These are phyloP conservation scores for Astragalus glycyphyllos DNA, from an alignment of 306 rosid species.

Conservation along the genomic window DNA sequence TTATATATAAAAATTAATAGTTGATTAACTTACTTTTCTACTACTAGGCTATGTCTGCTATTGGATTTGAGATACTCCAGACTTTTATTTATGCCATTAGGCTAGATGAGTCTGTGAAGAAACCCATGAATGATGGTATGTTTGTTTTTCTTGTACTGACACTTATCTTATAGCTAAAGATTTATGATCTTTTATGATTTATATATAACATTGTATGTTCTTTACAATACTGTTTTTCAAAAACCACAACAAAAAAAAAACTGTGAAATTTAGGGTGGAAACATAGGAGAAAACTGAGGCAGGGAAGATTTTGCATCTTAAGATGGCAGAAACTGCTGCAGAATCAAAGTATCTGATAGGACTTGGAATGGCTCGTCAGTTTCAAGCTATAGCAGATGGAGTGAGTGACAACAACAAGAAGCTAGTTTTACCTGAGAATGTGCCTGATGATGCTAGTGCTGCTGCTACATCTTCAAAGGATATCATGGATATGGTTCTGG, in stretches of 20 bases:
- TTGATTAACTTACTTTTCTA: conserved; percentile 1
- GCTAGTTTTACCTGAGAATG: too few relatives aligned
- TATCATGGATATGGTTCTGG: too few relatives aligned
- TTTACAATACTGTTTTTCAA: background rate
- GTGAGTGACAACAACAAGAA: too few relatives aligned
- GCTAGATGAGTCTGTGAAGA: conserved; percentile 76
- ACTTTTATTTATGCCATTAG: conserved; percentile 79
- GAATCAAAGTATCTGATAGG: conserved; percentile 85
- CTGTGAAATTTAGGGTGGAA: too few relatives aligned
- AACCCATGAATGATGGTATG: conserved; percentile 89
- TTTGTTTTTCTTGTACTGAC: background rate
- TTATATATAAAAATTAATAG: too few relatives aligned
- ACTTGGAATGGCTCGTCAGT: conserved; percentile 82
- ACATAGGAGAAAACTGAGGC: conserved; percentile 60
- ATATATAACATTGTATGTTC: too few relatives aligned
- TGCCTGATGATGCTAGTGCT: too few relatives aligned
- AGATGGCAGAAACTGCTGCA: conserved; percentile 85
- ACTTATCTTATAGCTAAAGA: too few relatives aligned
- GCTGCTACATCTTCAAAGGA: too few relatives aligned
- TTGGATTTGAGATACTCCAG: conserved; percentile 82
- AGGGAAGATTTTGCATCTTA: conserved; percentile 78
- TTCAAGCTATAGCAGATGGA: conserved; percentile 54
- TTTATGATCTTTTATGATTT: too few relatives aligned
- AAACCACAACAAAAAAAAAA: too few relatives aligned
- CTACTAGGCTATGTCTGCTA: conserved; percentile 79